phyloP scores from a whole-genome alignment of 768 basidiomycete genomes.

The Lentinula lateritia region DNA sequence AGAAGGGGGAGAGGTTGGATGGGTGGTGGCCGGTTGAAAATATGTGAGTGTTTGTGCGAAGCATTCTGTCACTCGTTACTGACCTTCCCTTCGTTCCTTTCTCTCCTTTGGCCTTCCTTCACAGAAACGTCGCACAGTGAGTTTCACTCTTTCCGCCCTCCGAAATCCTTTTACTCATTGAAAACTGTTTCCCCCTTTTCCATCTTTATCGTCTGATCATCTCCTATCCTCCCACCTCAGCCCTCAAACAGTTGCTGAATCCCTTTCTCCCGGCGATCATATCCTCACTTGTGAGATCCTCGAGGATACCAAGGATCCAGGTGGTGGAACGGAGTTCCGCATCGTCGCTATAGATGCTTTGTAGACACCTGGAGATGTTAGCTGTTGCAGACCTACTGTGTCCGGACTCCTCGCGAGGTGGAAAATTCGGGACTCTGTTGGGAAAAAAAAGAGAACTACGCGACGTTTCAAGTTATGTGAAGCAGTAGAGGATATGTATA shows the following conservation, averaged over 20 bases:
- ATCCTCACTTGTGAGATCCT: not conserved
- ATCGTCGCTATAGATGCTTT: not conserved
- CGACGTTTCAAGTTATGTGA: too few species aligned
- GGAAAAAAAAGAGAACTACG: too few species aligned
- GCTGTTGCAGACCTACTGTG: too few species aligned
- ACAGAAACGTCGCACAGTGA: not conserved
- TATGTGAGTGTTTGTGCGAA: not conserved
- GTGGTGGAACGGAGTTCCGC: slow-evolving; percentile 1
- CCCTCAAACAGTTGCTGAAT: not conserved
- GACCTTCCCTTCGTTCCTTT: not conserved
- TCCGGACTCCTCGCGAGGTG: too few species aligned
- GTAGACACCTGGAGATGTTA: not conserved
- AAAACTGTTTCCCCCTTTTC: not conserved
- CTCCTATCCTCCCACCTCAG: not conserved
- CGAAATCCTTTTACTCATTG: not conserved
- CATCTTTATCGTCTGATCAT: too few species aligned
- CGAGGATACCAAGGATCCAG: not conserved
- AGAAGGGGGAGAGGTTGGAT: not conserved
- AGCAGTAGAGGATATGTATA: too few species aligned
- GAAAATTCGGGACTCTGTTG: too few species aligned
- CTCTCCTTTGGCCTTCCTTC: not conserved
- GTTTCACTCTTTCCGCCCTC: not conserved
- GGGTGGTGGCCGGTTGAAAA: not conserved
- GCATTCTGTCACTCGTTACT: not conserved
- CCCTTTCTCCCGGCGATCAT: not conserved